Conservation (phyloP, 441 rosid genomes). For the Euphorbia celastroides region DNA sequence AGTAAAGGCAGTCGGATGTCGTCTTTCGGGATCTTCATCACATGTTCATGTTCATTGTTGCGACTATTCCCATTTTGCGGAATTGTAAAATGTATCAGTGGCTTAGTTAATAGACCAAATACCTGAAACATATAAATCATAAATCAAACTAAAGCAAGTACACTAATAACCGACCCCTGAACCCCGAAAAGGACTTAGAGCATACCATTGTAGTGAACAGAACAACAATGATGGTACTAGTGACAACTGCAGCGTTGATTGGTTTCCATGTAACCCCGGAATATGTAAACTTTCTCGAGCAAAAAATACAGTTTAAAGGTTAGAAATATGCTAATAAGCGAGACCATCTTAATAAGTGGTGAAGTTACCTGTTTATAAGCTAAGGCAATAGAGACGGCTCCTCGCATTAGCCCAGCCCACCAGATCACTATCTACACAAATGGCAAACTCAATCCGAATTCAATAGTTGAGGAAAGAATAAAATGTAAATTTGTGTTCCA, state of each 20-base stretch:
- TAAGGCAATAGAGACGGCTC: slow-evolving; percentile 87
- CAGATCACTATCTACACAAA: slow-evolving; percentile 62
- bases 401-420: slow-evolving; percentile 97
- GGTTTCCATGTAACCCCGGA: slow-evolving; percentile 73
- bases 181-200: no score
- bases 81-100: slow-evolving; percentile 50
- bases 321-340: neutral
- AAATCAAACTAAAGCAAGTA: neutral
- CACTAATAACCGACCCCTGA: neutral
- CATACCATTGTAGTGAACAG: slow-evolving; percentile 77
- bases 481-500: neutral
- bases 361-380: slow-evolving; percentile 76
- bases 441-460: slow-evolving; percentile 9
- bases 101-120: slow-evolving; percentile 80
- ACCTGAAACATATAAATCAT: slow-evolving; percentile 39
- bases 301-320: neutral
- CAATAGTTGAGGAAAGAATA: neutral
- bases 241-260: slow-evolving; percentile 64
- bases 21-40: slow-evolving; percentile 41
- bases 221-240: slow-evolving; percentile 65
- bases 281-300: slow-evolving; percentile 56
- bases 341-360: neutral
- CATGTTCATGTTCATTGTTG: slow-evolving; percentile 21
- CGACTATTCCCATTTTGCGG: slow-evolving; percentile 32
- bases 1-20: slow-evolving; percentile 58